These are phyloP conservation scores for Calophaca sinica DNA, from an alignment of 306 rosid species.

Conservation along the genomic window DNA sequence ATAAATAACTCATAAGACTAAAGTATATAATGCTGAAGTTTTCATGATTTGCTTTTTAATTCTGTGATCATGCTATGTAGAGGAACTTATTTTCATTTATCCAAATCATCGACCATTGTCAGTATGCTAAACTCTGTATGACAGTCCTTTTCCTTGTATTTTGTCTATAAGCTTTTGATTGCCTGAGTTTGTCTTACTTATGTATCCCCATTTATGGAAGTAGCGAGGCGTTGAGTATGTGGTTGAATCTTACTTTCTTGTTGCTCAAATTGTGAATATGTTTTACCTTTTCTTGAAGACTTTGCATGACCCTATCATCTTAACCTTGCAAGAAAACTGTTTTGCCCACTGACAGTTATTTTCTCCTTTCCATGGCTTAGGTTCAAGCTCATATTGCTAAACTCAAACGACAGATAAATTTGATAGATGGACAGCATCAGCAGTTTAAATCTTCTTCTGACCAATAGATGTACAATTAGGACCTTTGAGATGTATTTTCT, in stretches of 20 bases:
- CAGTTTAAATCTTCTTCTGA: constrained; percentile 58
- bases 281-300: constrained; percentile 29
- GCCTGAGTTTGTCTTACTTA: background rate
- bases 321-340: constrained; percentile 8
- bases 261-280: constrained; percentile 20
- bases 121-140: constrained; percentile 8
- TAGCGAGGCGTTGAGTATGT: background rate
- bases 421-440: constrained; percentile 67
- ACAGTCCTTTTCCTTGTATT: constrained; percentile 23
- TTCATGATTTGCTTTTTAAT: constrained; percentile 17
- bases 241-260: background rate
- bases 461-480: constrained; percentile 52
- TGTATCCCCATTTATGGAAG: constrained; percentile 14
- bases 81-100: constrained; percentile 36
- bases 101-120: constrained; percentile 25
- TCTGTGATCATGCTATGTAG: constrained; percentile 8
- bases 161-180: constrained; percentile 11
- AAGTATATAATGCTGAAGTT: background rate
- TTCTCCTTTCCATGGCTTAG: constrained; percentile 45
- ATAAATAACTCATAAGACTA: constrained; percentile 12
- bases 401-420: constrained; percentile 64
- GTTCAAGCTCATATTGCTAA: constrained; percentile 79
- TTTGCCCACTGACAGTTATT: constrained; percentile 31
- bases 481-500: constrained; percentile 32
- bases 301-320: background rate